A percentile compares a stretch with the other conserved stretches of the same genome.
Evolutionary conservation across 176 grass and related monocot genomes (phyloP).

Genomic region (Cymbopogon citratus): DNA sequence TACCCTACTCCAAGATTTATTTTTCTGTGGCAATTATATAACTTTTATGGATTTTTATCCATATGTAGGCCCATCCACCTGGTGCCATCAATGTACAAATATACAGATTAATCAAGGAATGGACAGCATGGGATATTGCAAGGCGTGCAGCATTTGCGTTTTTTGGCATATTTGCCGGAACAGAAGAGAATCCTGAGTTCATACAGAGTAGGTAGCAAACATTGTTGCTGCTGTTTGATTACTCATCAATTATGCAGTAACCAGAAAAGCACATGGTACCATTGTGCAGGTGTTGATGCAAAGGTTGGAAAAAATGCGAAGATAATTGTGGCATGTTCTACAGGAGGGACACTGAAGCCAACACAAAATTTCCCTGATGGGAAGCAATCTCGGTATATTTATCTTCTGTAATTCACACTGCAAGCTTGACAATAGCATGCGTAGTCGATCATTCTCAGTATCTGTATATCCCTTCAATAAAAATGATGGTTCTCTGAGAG

Average conservation of each 20-base stretch:
- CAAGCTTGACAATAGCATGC: not conserved
- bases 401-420: not conserved
- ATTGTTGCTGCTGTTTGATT: slow-evolving; percentile 8
- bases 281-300: slow-evolving; percentile 53
- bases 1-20: not conserved
- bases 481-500: not conserved
- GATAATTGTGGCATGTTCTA: slow-evolving; percentile 93
- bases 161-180: slow-evolving; percentile 96
- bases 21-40: not conserved
- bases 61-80: slow-evolving; percentile 72
- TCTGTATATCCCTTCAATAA: not conserved
- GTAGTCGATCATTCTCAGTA: not conserved
- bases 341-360: slow-evolving; percentile 82
- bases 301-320: slow-evolving; percentile 89
- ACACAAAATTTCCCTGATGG: slow-evolving; percentile 92
- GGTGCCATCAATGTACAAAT: slow-evolving; percentile 98
- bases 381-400: slow-evolving; percentile 75
- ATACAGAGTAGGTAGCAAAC: slow-evolving; percentile 50
- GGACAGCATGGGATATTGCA: slow-evolving; percentile 99
- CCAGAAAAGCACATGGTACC: not conserved
- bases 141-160: slow-evolving; percentile 95
- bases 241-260: not conserved
- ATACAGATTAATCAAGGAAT: slow-evolving; percentile 99
- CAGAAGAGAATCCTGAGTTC: slow-evolving; percentile 97
- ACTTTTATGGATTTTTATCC: slow-evolving; percentile 21